These are phyloP conservation scores for Eutrema yunnanense DNA, from an alignment of 345 rosid genomes.

Conservation along the genomic window DNA sequence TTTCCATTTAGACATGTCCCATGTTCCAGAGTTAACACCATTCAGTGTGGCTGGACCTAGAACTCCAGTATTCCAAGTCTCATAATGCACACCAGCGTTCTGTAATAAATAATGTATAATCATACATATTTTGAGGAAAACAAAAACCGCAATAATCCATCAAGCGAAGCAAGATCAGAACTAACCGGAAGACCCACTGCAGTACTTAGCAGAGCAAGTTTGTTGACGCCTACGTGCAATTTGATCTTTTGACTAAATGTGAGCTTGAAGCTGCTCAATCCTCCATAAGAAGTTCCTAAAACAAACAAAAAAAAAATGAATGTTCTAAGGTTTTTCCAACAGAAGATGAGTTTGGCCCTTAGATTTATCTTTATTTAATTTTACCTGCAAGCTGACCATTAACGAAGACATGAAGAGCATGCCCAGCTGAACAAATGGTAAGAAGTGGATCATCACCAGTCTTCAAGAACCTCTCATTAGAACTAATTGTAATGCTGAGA, in stretches of 20 bases:
- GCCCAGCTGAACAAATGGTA: slow-evolving; percentile 62
- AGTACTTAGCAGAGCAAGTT: slow-evolving; percentile 63
- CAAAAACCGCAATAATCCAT: neutral
- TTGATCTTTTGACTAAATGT: slow-evolving; percentile 64
- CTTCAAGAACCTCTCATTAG: slow-evolving; percentile 41
- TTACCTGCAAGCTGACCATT: slow-evolving; percentile 71
- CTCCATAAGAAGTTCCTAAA: slow-evolving; percentile 70
- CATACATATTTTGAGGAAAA: neutral
- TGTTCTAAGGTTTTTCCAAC: neutral
- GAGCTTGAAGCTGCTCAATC: slow-evolving; percentile 35
- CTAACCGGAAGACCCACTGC: slow-evolving; percentile 89
- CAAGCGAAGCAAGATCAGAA: neutral
- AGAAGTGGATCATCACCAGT: slow-evolving; percentile 46
- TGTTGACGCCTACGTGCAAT: slow-evolving; percentile 62
- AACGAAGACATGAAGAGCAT: slow-evolving; percentile 70
- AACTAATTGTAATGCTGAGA: slow-evolving; percentile 24
- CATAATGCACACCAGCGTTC: slow-evolving; percentile 70
- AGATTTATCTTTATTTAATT: neutral
- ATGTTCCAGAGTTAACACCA: slow-evolving; percentile 59
- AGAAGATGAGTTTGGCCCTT: neutral
- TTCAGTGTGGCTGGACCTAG: slow-evolving; percentile 57
- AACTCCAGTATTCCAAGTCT: slow-evolving; percentile 65
- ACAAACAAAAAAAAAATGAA: neutral
- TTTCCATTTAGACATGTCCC: slow-evolving; percentile 68
- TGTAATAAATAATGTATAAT: slow-evolving; percentile 11